A percentile compares a stretch with the other conserved stretches of the same genome.
Evolutionary conservation across 148 eudicot species (phyloP).

Genomic region (Chenopodium album): DNA sequence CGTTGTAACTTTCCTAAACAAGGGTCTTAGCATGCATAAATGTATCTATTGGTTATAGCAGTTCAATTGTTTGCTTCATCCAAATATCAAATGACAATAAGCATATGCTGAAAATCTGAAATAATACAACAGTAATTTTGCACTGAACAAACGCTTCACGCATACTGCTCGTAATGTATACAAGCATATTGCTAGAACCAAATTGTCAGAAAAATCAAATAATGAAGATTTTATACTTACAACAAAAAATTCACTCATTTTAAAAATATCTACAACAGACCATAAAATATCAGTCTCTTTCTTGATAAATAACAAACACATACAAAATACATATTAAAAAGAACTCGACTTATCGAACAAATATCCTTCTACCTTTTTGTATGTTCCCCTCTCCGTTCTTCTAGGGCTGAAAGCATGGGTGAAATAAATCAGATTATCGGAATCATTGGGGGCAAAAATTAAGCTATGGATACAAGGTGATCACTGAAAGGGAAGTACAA

Average conservation of each 20-base stretch:
- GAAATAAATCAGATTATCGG: slow-evolving; percentile 13
- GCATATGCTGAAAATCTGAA: no score
- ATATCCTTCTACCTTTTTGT: slow-evolving; percentile 5
- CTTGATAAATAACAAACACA: slow-evolving; percentile 5
- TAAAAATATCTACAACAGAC: slow-evolving; percentile 14
- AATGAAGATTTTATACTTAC: slow-evolving; percentile 16
- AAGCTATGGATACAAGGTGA: slow-evolving; percentile 9
- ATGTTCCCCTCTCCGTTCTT: neutral
- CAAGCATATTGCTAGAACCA: neutral
- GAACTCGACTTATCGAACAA: neutral
- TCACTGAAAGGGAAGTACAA: neutral
- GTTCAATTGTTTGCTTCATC: neutral
- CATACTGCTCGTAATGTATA: neutral
- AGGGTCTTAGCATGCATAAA: no score
- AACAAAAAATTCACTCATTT: slow-evolving; percentile 15
- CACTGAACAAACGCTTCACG: neutral
- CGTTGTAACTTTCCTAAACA: no score
- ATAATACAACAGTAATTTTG: neutral
- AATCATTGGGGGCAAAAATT: slow-evolving; percentile 5
- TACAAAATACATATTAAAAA: slow-evolving; percentile 2
- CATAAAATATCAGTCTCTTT: slow-evolving; percentile 17
- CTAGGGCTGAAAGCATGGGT: slow-evolving; percentile 2
- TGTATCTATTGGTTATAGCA: neutral
- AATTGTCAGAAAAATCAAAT: neutral
- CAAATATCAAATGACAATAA: neutral